Conservation (phyloP, 2,329 filamentous ascomycete species). For the Fusarium succisae region DNA sequence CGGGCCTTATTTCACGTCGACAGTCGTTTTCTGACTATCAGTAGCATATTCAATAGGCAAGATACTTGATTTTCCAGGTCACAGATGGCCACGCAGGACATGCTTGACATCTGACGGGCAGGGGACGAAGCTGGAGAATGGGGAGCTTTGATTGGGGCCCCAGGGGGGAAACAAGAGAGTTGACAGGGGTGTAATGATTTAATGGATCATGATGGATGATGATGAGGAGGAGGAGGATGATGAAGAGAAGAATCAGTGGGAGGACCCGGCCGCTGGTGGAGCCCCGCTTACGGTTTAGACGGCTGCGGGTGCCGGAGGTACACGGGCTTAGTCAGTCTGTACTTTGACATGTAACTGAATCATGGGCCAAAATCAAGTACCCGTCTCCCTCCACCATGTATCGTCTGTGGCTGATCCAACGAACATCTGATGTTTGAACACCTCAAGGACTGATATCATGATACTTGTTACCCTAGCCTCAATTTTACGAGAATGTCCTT, state of each 20-base stretch:
- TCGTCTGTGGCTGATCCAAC: conserved; percentile 14
- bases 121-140: conserved; percentile 25
- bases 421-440: conserved; percentile 39
- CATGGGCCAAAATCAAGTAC: neutral
- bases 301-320: conserved; percentile 30
- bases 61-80: neutral
- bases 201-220: neutral
- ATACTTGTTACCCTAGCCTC: conserved; percentile 36
- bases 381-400: neutral
- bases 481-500: conserved; percentile 28
- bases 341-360: neutral
- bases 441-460: conserved; percentile 36
- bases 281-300: conserved; percentile 32
- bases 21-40: neutral
- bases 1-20: conserved; percentile 37
- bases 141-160: conserved; percentile 31
- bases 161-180: conserved; percentile 1
- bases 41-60: conserved; percentile 23
- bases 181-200: neutral
- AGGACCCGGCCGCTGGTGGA: conserved; percentile 36
- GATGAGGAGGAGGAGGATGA: neutral
- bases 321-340: conserved; percentile 18
- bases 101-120: conserved; percentile 33
- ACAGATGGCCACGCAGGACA: conserved; percentile 14
- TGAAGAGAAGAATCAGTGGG: neutral